phyloP scores from a whole-genome alignment of 768 basidiomycete genomes.

The Amanita polypyramis region DNA sequence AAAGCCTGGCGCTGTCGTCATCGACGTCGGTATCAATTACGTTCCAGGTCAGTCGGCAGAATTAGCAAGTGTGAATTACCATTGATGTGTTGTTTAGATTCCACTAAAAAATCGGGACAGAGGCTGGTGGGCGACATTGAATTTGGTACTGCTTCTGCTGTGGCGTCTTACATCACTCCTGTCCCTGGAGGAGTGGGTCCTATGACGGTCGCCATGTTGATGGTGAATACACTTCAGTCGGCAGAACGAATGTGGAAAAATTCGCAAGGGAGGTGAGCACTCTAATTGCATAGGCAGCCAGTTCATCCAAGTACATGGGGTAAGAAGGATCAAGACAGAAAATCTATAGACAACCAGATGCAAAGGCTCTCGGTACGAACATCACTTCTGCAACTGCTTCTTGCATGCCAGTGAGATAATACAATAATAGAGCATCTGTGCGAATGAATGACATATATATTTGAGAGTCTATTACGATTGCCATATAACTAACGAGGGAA shows the following conservation, averaged over 20 bases:
- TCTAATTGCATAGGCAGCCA: no score
- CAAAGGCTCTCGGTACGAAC: no score
- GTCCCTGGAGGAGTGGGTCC: conserved; percentile 99
- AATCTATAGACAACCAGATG: no score
- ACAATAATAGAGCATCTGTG: no score
- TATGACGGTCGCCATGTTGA: conserved; percentile 99
- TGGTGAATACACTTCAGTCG: conserved; percentile 85
- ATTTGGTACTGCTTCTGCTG: conserved; percentile 59
- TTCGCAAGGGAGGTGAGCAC: conserved; percentile 28
- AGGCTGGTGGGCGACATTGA: conserved; percentile 96
- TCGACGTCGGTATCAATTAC: conserved; percentile 98
- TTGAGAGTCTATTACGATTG: conserved; percentile 27
- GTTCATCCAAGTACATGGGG: no score
- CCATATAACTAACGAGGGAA: conserved; percentile 61
- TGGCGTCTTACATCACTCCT: conserved; percentile 90
- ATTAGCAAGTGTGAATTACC: not conserved
- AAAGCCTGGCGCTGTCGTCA: conserved; percentile 89
- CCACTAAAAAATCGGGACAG: conserved; percentile 89
- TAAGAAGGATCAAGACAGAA: no score
- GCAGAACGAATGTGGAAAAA: conserved; percentile 76
- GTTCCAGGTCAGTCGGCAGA: conserved; percentile 52
- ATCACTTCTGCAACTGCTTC: no score
- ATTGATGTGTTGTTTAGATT: conserved; percentile 34
- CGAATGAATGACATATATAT: conserved; percentile 52
- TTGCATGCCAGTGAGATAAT: no score